phyloP scores from a whole-genome alignment of 2,329 filamentous ascomycete species.

The Cordyceps cateniannulata region DNA sequence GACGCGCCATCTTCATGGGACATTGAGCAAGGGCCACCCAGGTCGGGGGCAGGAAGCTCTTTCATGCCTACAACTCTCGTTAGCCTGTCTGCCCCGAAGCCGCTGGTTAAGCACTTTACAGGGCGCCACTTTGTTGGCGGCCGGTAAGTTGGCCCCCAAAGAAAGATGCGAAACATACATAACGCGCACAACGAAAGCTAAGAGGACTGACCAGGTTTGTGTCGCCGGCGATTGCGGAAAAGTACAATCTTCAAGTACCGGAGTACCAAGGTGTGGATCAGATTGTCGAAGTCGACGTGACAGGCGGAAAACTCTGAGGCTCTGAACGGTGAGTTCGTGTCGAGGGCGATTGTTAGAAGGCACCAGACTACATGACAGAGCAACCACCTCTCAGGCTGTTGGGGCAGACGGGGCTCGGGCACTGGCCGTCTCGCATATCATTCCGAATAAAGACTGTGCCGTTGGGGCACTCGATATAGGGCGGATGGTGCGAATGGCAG shows the following conservation, averaged over 20 bases:
- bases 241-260: conserved; percentile 80
- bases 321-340: background rate
- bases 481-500: conserved; percentile 45
- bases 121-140: conserved; percentile 92
- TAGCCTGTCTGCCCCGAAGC: conserved; percentile 90
- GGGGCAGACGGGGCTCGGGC: conserved; percentile 53
- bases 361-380: conserved; percentile 40
- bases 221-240: conserved; percentile 67
- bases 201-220: conserved; percentile 57
- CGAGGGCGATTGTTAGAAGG: conserved; percentile 17
- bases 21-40: conserved; percentile 78
- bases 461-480: conserved; percentile 39
- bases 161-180: background rate
- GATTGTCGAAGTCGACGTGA: conserved; percentile 64
- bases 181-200: conserved; percentile 4
- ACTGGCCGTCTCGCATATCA: conserved; percentile 47
- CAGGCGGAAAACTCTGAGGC: conserved; percentile 46
- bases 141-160: conserved; percentile 43
- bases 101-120: conserved; percentile 73
- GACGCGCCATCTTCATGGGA: conserved; percentile 95
- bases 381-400: conserved; percentile 52
- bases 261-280: conserved; percentile 83
- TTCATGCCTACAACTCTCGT: conserved; percentile 79
- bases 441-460: conserved; percentile 33
- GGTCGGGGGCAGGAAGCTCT: conserved; percentile 65